A percentile compares a stretch with the other conserved stretches of the same genome.
These are phyloP conservation scores for Huntiella omanensis DNA, from an alignment of 2,329 filamentous ascomycete species.

Conservation along the genomic window DNA sequence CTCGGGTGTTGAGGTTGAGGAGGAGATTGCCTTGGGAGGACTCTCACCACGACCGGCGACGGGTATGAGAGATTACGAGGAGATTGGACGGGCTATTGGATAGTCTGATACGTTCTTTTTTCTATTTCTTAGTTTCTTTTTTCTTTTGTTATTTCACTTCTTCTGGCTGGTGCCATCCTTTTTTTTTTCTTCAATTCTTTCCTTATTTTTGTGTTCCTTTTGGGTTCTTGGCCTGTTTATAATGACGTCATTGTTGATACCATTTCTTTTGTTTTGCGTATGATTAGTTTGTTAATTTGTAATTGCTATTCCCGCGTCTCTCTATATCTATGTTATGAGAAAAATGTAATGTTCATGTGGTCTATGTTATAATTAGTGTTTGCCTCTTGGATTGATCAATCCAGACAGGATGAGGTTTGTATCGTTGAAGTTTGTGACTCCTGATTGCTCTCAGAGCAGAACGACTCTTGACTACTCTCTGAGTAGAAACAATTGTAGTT, in stretches of 20 bases:
- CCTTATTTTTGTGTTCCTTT: conserved; percentile 1
- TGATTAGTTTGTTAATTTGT: neutral
- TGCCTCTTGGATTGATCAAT: neutral
- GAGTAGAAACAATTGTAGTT: too few relatives aligned
- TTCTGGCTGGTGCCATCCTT: neutral
- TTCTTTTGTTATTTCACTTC: neutral
- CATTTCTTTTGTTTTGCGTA: neutral
- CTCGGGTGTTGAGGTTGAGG: conserved; percentile 21
- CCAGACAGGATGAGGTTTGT: neutral
- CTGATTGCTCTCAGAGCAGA: neutral
- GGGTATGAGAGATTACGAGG: conserved; percentile 19
- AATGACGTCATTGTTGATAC: neutral
- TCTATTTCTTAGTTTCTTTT: neutral
- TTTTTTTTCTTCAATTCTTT: neutral
- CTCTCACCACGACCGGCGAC: conserved; percentile 28
- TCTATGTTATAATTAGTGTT: too few relatives aligned
- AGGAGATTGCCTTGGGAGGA: conserved; percentile 24
- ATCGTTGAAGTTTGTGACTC: neutral
- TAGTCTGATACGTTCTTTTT: neutral
- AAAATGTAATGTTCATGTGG: neutral
- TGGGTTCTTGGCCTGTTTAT: neutral
- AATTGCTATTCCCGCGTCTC: neutral
- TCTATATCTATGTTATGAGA: neutral
- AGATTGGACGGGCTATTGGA: conserved; percentile 32
- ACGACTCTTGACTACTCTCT: too few relatives aligned